Evolutionary conservation across 1,139 yeast genomes (phyloP).

Genomic region (Protomyces lactucae-debilis): DNA sequence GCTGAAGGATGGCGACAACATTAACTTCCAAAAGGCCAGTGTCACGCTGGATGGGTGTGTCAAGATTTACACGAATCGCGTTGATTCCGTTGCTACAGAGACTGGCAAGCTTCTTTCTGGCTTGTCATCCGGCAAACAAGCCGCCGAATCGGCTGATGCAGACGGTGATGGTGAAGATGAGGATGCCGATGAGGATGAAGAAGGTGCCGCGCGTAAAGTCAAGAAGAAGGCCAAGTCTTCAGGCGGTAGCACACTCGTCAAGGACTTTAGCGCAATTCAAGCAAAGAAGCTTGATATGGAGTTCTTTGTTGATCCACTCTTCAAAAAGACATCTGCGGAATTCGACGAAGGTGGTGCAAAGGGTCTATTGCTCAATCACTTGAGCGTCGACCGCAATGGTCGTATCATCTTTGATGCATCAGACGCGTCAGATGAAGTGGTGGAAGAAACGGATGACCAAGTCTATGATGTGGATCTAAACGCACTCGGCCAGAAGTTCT

Average conservation of each 20-base stretch:
- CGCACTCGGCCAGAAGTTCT: conserved; percentile 23
- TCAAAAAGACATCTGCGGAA: conserved; percentile 82
- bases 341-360: conserved; percentile 96
- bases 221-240: conserved; percentile 36
- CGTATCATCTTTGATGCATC: conserved; percentile 57
- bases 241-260: conserved; percentile 49
- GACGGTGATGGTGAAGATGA: conserved; percentile 34
- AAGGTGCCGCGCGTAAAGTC: conserved; percentile 36
- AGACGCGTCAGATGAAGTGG: conserved; percentile 34
- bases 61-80: conserved; percentile 75
- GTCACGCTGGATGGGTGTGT: conserved; percentile 83
- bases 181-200: conserved; percentile 36
- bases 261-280: conserved; percentile 55
- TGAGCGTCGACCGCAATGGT: conserved; percentile 55
- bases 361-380: conserved; percentile 68
- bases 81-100: conserved; percentile 87
- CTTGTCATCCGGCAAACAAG: conserved; percentile 41
- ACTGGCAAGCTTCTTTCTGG: conserved; percentile 84
- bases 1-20: conserved; percentile 55
- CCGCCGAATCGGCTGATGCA: conserved; percentile 28
- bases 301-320: conserved; percentile 76
- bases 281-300: conserved; percentile 73
- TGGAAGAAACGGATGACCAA: conserved; percentile 8
- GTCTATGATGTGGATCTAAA: conserved; percentile 20
- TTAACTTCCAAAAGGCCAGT: conserved; percentile 71